Evolutionary conservation across 2,329 filamentous ascomycete species (phyloP).

Genomic region (Malbranchea zuffiana): DNA sequence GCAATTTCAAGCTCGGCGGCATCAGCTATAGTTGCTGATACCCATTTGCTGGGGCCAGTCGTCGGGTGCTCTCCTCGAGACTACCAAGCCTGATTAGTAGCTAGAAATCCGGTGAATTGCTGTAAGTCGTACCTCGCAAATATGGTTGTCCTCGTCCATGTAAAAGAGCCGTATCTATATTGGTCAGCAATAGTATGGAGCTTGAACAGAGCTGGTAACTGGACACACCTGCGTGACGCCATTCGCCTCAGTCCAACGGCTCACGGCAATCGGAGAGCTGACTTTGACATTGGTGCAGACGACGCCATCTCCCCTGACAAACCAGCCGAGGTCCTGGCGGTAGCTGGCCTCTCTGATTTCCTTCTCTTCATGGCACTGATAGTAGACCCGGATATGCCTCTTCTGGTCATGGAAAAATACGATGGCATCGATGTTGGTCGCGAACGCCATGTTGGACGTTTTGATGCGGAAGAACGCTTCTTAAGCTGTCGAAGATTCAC

Average conservation of each 20-base stretch:
- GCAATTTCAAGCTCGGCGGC: neutral
- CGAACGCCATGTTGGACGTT: neutral
- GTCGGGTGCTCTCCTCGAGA: neutral
- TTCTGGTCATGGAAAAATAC: neutral
- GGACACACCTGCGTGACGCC: neutral
- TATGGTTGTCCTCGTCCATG: too few relatives aligned
- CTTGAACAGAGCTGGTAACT: too few relatives aligned
- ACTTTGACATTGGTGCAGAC: neutral
- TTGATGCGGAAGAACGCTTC: too few relatives aligned
- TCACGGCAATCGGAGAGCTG: neutral
- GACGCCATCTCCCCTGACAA: neutral
- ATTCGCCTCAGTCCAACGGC: neutral
- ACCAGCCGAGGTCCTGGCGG: neutral
- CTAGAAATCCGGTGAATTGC: too few relatives aligned
- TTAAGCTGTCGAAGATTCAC: too few relatives aligned
- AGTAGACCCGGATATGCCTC: neutral
- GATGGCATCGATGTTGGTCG: slow-evolving; percentile 1
- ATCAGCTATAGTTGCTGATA: neutral
- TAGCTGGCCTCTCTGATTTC: neutral
- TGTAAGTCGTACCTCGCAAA: neutral
- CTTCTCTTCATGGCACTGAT: neutral
- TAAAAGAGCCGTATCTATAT: too few relatives aligned
- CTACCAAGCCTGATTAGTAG: too few relatives aligned
- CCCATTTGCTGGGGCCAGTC: neutral
- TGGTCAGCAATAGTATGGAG: too few relatives aligned